Conservation (phyloP, 2,329 filamentous ascomycete genomes). For the Neobulgaria alba region DNA sequence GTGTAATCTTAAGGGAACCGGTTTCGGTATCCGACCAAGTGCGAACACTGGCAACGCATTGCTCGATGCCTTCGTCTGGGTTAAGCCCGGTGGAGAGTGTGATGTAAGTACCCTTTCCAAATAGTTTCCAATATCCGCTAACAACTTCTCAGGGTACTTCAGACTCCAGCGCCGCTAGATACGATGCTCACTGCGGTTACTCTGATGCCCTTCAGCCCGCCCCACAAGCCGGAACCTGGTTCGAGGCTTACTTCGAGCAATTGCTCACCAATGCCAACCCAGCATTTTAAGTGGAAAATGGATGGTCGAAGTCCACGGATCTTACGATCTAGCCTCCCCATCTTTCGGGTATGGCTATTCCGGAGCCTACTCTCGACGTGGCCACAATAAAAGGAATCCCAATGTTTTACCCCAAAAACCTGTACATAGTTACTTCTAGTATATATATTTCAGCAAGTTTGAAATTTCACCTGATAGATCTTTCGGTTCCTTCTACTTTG, state of each 20-base stretch:
- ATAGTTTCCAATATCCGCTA: not conserved
- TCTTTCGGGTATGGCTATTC: not conserved
- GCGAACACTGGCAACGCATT: constrained; percentile 50
- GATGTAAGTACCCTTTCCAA: constrained; percentile 16
- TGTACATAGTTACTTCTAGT: constrained; percentile 10
- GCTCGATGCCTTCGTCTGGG: constrained; percentile 60
- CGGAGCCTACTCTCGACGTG: not conserved
- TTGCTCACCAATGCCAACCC: constrained; percentile 33
- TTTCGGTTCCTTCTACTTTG: no score
- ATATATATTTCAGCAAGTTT: constrained; percentile 7
- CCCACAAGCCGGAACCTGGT: constrained; percentile 61
- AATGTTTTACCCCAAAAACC: not conserved
- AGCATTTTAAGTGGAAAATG: constrained; percentile 3
- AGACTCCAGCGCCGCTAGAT: constrained; percentile 34
- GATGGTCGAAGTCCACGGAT: not conserved
- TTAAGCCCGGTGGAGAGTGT: constrained; percentile 55
- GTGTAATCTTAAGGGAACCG: constrained; percentile 57
- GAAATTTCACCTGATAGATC: no score
- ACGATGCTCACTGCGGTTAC: constrained; percentile 43
- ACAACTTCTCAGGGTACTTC: constrained; percentile 28
- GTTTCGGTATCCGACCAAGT: constrained; percentile 56
- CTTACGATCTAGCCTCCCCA: not conserved
- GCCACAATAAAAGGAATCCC: not conserved
- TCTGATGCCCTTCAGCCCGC: constrained; percentile 51
- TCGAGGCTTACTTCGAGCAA: constrained; percentile 49